Base-by-base conservation (phyloP, 768 basidiomycete genomes). In the Agaricus blazei region DNA sequence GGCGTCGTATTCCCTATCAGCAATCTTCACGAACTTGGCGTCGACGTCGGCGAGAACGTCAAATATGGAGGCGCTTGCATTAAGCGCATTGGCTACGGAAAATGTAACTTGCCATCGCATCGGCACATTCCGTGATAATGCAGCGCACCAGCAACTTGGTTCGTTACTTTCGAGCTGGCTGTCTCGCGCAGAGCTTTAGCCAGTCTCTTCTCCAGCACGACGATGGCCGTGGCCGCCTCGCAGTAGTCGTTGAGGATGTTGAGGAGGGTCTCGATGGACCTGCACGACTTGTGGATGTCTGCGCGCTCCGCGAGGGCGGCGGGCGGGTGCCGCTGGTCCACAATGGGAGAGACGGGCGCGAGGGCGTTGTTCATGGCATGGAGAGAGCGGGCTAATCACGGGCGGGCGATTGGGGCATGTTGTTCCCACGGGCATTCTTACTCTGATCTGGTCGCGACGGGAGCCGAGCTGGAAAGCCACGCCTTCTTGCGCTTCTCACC, bases 261-360 rank as follows among this genome's bases (percentile, higher is more conserved):
- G 55, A 88, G 77, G 29, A 91, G 78, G 9, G 74, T 72, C 60
- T 92, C 89, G 52, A 91, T 73, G 2, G 87, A 76, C 65, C 85
- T 87, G 76, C 90, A 90, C 5, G 87, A 83, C 68, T 85, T 91
- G 75, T 91, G 90, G 12, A 92, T 78, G 59, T 91, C 88, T 15
- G 72, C 65, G 23, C 87, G 80, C 53, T 90, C 89, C 7, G 80
- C 78, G 23, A 54, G 29, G 29, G 37, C 36, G 5, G 15, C 4
- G 9, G 37, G 12, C 1, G 28, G 37, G 14, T 55, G 46, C 15
- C 2, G 27, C 11, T 48, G 50, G 5, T 37, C n/a, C 6, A 27
- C 19, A 38, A 40, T 50, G 9, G 19, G 19, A 23, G 26, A 11
- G n/a, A 48, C 36, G 38, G 54, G 31, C 3, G 54, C 48, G 38